A percentile compares a stretch with the other conserved stretches of the same genome.
Evolutionary conservation across 2,329 filamentous ascomycete genomes (phyloP).

Genomic region (Neodidymelliopsis sp.): DNA sequence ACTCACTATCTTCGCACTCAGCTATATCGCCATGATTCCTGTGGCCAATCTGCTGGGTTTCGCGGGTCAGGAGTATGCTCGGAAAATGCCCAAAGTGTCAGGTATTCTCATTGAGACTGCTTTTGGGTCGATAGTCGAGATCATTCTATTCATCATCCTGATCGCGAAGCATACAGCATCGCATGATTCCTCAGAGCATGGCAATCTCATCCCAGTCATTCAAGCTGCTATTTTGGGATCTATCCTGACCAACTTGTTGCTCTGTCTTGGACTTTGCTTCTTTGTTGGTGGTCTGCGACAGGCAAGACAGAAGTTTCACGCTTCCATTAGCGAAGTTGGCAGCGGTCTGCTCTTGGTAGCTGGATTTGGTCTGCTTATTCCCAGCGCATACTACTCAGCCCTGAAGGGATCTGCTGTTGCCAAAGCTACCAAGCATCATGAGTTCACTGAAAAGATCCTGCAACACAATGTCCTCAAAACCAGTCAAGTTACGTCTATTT

Average conservation of each 20-base stretch:
- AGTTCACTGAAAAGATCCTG: constrained; percentile 43
- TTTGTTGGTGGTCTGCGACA: constrained; percentile 75
- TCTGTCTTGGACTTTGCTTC: constrained; percentile 83
- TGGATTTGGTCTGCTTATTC: constrained; percentile 60
- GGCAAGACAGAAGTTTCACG: constrained; percentile 74
- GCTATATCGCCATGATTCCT: constrained; percentile 78
- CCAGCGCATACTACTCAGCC: constrained; percentile 45
- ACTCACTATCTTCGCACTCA: constrained; percentile 70
- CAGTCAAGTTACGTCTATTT: constrained; percentile 46
- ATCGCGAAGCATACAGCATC: constrained; percentile 60
- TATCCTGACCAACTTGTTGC: constrained; percentile 79
- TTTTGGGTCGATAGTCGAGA: constrained; percentile 77
- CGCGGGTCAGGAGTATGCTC: constrained; percentile 72
- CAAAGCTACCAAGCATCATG: constrained; percentile 35
- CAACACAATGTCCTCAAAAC: constrained; percentile 46
- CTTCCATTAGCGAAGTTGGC: constrained; percentile 80
- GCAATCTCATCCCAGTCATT: constrained; percentile 67
- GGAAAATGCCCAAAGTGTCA: constrained; percentile 77
- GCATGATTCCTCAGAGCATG: constrained; percentile 48
- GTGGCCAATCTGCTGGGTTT: constrained; percentile 78
- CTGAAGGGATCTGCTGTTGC: constrained; percentile 53
- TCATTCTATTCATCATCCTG: constrained; percentile 80
- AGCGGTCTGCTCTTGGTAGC: constrained; percentile 79
- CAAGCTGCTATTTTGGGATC: constrained; percentile 85
- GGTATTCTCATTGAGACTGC: constrained; percentile 67